Evolutionary conservation across 1,284 basidiomycete genomes (phyloP).

Genomic region (Entoloma clypeatum): DNA sequence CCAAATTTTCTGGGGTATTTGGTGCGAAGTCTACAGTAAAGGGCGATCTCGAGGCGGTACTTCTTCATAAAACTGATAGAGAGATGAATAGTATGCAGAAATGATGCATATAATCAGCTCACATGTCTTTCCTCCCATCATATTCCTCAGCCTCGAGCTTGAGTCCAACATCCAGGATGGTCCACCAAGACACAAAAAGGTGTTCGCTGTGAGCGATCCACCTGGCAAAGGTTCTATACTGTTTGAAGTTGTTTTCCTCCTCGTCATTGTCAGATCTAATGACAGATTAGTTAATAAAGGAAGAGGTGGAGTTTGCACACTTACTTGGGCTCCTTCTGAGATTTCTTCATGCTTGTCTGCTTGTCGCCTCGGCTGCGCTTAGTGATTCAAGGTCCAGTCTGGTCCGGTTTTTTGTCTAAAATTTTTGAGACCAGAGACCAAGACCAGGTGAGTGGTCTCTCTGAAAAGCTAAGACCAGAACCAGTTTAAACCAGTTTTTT

Average conservation of each 20-base stretch:
- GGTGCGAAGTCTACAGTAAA: background rate
- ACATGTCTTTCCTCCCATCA: background rate
- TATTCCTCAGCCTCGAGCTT: background rate
- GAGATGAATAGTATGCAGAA: background rate
- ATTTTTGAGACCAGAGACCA: too few species aligned
- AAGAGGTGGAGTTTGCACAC: background rate
- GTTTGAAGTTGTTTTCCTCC: background rate
- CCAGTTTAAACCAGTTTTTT: too few species aligned
- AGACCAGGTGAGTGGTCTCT: too few species aligned
- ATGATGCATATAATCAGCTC: background rate
- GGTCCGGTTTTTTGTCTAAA: too few species aligned
- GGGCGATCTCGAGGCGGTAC: background rate
- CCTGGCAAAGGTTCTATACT: background rate
- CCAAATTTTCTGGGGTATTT: background rate
- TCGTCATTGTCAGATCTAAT: background rate
- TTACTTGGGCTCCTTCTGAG: slow-evolving; percentile 1
- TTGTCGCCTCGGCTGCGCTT: background rate
- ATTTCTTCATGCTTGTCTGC: background rate
- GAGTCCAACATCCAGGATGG: slow-evolving; percentile 1
- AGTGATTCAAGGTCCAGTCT: too few species aligned
- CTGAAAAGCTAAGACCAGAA: too few species aligned
- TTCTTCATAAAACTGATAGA: slow-evolving; percentile 2
- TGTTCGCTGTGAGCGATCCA: background rate
- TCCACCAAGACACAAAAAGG: background rate
- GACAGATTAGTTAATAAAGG: background rate